phyloP scores from a whole-genome alignment of 768 basidiomycete genomes.

The Tubosaeta sp. region DNA sequence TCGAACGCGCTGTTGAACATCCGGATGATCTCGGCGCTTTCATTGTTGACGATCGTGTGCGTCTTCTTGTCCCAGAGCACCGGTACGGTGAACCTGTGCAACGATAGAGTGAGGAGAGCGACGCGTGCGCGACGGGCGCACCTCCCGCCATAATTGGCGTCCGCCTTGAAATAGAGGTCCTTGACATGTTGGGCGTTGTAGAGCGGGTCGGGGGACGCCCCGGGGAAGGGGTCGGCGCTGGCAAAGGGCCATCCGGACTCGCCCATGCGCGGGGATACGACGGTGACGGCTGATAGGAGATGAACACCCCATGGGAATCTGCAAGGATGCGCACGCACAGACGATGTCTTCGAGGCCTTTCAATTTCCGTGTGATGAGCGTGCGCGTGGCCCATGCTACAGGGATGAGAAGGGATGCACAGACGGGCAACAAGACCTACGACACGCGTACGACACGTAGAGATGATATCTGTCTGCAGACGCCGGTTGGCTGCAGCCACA shows the following conservation, averaged over 20 bases:
- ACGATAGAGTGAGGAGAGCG: not conserved
- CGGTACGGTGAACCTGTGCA: slow-evolving; percentile 75
- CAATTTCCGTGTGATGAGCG: slow-evolving; percentile 83
- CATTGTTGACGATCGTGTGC: slow-evolving; percentile 91
- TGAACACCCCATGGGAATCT: not conserved
- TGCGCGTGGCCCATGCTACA: slow-evolving; percentile 88
- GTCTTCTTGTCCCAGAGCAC: slow-evolving; percentile 90
- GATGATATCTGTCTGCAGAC: slow-evolving; percentile 75
- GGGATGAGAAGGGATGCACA: not conserved
- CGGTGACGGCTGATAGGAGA: slow-evolving; percentile 55
- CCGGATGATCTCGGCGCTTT: slow-evolving; percentile 92
- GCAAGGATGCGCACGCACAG: slow-evolving; percentile 42
- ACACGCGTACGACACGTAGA: slow-evolving; percentile 85
- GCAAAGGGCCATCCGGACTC: slow-evolving; percentile 85
- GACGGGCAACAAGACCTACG: slow-evolving; percentile 43
- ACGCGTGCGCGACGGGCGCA: slow-evolving; percentile 25
- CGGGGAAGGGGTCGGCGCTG: slow-evolving; percentile 60
- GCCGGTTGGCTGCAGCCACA: not conserved
- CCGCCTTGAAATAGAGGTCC: slow-evolving; percentile 78
- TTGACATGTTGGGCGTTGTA: slow-evolving; percentile 67
- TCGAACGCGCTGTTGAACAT: slow-evolving; percentile 89
- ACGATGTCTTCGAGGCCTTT: slow-evolving; percentile 89
- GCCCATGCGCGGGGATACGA: slow-evolving; percentile 86
- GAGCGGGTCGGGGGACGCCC: slow-evolving; percentile 71
- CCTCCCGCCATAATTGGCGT: slow-evolving; percentile 71